Base-by-base conservation (phyloP, 176 grass and related monocot species). In the Triticum monococcum region DNA sequence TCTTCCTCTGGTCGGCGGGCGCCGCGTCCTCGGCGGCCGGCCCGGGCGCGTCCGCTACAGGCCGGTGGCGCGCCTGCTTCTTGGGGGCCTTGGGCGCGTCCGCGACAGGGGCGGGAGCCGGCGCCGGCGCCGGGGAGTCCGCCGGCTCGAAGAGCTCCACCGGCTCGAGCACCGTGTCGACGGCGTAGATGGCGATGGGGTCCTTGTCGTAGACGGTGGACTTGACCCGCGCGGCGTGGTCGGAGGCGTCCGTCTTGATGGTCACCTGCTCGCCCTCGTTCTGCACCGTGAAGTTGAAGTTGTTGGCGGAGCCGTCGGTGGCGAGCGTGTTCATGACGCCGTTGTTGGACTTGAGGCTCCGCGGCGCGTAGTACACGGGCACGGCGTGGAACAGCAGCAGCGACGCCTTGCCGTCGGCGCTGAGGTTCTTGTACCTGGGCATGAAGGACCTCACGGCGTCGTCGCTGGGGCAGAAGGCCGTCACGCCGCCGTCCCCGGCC, bases 231-330 rank as follows among this genome's bases (percentile, higher is more conserved):
- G 84, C 92, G 5, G 81, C 82, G n/a, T 7, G 87, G 36, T 83
- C 92, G 20, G 78, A 32, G 8, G 86, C 84, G 56, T 54, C 88
- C 5, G 95, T 91, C 79, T 88, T 52, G 13, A 95, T 81, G 36
- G 89, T 91, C 46, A 97, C 93, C 84, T 86, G 77, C 61, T 95
- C 93, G 13, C 91, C 95, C 40, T 82, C 66, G 66, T 97, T 93
- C 92, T 95, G 93, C 46, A 97, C 87, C 25, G 95, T 97, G 89
- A 92, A 85, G 84, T 95, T 97, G 89, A 86, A 97, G 87, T 93
- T 93, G 75, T 75, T 88, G 45, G 91, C 46, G 12, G 87, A 66
- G 57, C 95, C 95, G 67, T 97, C 95, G 28, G 95, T 97, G 85
- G 95, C 95, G 20, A 94, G 92, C 28, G 92, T 97, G 88, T 94